Evolutionary conservation across 768 basidiomycete genomes (phyloP).

Genomic region (Rhizopogon salebrosus): DNA sequence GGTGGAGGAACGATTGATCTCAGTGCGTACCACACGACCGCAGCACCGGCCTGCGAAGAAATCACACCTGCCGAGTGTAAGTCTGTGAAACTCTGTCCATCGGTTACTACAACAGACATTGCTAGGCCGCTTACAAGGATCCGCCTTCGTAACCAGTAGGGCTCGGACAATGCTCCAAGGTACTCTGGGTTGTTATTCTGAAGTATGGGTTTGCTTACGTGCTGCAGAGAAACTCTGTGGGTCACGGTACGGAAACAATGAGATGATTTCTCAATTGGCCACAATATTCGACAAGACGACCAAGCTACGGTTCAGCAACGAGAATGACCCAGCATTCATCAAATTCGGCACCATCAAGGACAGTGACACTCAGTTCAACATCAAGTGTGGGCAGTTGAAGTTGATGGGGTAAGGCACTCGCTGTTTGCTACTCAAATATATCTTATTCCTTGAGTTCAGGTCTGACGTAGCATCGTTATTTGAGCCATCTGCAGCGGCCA

Average conservation of each 20-base stretch:
- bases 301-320: slow-evolving; percentile 38
- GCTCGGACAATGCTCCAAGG: slow-evolving; percentile 36
- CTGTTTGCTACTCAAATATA: neutral
- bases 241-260: slow-evolving; percentile 33
- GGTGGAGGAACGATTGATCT: slow-evolving; percentile 62
- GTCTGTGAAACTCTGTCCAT: neutral
- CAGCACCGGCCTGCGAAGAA: slow-evolving; percentile 37
- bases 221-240: slow-evolving; percentile 34
- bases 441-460: slow-evolving; percentile 9
- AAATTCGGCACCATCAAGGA: slow-evolving; percentile 42
- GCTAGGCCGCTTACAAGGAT: slow-evolving; percentile 45
- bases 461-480: slow-evolving; percentile 26
- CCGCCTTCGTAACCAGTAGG: slow-evolving; percentile 44
- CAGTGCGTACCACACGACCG: slow-evolving; percentile 44
- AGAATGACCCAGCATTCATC: slow-evolving; percentile 38
- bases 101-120: slow-evolving; percentile 1
- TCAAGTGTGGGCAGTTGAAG: slow-evolving; percentile 44
- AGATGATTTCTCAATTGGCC: slow-evolving; percentile 38
- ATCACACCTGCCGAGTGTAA: slow-evolving; percentile 42
- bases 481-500: slow-evolving; percentile 19
- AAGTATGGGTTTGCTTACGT: neutral
- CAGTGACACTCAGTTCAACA: slow-evolving; percentile 34
- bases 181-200: slow-evolving; percentile 13
- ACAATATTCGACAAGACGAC: slow-evolving; percentile 42
- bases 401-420: slow-evolving; percentile 25